phyloP scores from a whole-genome alignment of 768 basidiomycete species.

The Rhodotorula taiwanensis region DNA sequence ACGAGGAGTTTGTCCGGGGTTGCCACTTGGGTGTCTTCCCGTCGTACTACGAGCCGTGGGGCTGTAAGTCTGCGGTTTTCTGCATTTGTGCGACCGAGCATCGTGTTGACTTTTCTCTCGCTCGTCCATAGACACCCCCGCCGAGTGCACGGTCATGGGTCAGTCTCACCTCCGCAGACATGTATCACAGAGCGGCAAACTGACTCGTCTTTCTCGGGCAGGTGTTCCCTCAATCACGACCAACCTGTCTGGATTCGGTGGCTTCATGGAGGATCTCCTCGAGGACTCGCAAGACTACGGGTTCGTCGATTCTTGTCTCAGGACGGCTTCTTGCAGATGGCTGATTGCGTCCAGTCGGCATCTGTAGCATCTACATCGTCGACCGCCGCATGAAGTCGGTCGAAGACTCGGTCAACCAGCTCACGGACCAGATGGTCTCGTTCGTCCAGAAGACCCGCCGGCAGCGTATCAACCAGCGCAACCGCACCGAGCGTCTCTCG shows the following conservation, averaged over 20 bases:
- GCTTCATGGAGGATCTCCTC: constrained; percentile 66
- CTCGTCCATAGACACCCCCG: constrained; percentile 66
- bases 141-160: constrained; percentile 99
- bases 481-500: constrained; percentile 87
- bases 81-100: no score
- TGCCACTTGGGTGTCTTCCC: constrained; percentile 99
- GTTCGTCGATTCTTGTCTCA: not conserved
- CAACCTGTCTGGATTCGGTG: constrained; percentile 92
- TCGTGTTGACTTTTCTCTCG: not conserved
- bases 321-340: not conserved
- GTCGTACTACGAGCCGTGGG: constrained; percentile 45
- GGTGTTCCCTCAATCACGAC: constrained; percentile 87
- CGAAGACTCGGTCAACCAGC: constrained; percentile 81
- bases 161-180: not conserved
- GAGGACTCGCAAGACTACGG: constrained; percentile 63
- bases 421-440: constrained; percentile 65
- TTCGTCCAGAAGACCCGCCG: constrained; percentile 81
- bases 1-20: constrained; percentile 97
- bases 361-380: constrained; percentile 64
- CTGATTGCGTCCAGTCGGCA: not conserved
- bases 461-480: constrained; percentile 97
- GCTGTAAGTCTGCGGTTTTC: constrained; percentile 18
- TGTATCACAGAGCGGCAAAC: not conserved
- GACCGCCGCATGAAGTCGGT: constrained; percentile 82
- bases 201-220: not conserved